A percentile compares a stretch with the other conserved stretches of the same genome.
Evolutionary conservation across 257 asterid species (phyloP).

Genomic region (Eucommia ulmoides): DNA sequence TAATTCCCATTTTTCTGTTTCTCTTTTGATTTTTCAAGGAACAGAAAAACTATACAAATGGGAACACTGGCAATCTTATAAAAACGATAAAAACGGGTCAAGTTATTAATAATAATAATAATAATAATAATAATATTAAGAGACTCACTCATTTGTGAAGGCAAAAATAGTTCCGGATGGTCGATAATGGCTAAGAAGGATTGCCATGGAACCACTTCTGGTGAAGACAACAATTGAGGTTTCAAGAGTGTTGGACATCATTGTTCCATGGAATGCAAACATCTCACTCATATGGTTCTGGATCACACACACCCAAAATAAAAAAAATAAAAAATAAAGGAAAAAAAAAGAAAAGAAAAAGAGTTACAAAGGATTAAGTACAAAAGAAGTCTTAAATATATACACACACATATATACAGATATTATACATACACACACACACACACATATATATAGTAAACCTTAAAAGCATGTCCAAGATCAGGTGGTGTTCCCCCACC

Average conservation of each 20-base stretch:
- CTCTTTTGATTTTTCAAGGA: no score
- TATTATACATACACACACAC: background rate
- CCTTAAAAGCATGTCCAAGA: conserved; percentile 91
- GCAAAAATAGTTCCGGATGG: conserved; percentile 97
- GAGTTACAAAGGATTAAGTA: no score
- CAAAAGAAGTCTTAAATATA: no score
- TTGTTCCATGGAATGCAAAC: conserved; percentile 97
- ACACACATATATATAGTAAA: conserved; percentile 10
- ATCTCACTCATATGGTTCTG: conserved; percentile 99
- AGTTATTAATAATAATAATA: no score
- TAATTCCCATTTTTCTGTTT: no score
- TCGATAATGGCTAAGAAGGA: conserved; percentile 83
- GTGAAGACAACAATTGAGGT: conserved; percentile 93
- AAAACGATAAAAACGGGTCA: no score
- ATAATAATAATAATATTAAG: no score
- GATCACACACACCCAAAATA: conserved; percentile 9
- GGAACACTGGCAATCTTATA: no score
- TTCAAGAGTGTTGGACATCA: conserved; percentile 94
- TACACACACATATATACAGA: no score
- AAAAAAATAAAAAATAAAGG: background rate
- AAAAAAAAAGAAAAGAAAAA: conserved; percentile 2
- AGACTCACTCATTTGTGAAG: conserved; percentile 87
- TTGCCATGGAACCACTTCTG: conserved; percentile 90
- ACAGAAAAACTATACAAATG: no score
- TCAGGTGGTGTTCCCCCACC: conserved; percentile 63